Base-by-base conservation (phyloP, 2,329 filamentous ascomycete species). In the Sodiomyces alkalinus region DNA sequence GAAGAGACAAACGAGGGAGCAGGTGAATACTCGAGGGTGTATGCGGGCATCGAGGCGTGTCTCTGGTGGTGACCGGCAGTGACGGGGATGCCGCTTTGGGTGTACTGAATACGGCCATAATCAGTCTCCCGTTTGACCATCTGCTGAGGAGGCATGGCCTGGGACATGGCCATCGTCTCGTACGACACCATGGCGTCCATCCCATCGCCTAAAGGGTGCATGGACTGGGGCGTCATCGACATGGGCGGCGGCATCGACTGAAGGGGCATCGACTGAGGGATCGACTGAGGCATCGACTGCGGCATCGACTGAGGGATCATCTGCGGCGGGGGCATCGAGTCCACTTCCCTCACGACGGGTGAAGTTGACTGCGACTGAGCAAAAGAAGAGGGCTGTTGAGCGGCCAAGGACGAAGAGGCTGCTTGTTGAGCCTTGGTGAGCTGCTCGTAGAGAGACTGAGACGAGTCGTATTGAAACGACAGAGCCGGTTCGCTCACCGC, bases 401-500 rank as follows among this genome's bases (percentile, higher is more conserved):
- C 81, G 56, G 74, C 83, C 67, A 94, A 96, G 2, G 87, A 93
- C 4, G 90, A 96, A 6, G 87, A 92, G 61, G 92, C 96, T 55
- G 86, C 87, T 68, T 96, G 90, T 58, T 98, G 90, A 26, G 87
- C 86, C 65, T 96, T 98, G 45, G 90, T 98, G 61, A 98, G 76
- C 64, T 98, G 90, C 67, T 98, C 90, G 53, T 93, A 98, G 35
- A 98, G 77, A 42, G 90, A 96, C 60, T 98, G 90, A 19, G 90
- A 96, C 15, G 90, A 94, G 61, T 98, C 90, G 59, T 94, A 98
- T 58, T 98, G 85, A 62, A 98, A 98, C 2, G 90, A 98, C 45
- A 96, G 64, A 28, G 90, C 90, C 19, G 90, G 90, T 62, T 98
- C 90, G 68, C 79, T 92, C 50, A 96, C 85, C 30, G 90, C 90